phyloP scores from a whole-genome alignment of 345 rosid genomes.

The Raphanus sativus region DNA sequence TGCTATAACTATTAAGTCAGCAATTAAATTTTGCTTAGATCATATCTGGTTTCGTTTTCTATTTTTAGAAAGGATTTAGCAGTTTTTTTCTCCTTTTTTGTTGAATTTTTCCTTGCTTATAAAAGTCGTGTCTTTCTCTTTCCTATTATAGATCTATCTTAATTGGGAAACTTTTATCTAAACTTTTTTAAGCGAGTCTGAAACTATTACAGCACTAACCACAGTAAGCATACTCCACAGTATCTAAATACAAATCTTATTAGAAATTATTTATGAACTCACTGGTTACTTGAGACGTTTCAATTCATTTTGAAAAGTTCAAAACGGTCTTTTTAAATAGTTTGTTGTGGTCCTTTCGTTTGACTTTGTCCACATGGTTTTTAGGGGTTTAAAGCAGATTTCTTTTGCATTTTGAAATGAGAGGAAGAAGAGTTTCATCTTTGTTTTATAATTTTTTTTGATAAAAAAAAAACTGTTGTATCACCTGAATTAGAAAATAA shows the following conservation, averaged over 20 bases:
- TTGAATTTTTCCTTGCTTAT: not conserved
- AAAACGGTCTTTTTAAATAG: not conserved
- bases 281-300: not conserved
- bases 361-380: slow-evolving; percentile 6
- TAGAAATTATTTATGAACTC: not conserved
- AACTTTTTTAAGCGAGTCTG: not conserved
- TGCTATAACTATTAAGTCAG: slow-evolving; percentile 7
- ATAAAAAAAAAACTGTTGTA: not conserved
- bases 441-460: not conserved
- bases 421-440: not conserved
- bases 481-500: not conserved
- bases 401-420: not conserved
- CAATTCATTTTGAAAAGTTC: not conserved
- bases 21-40: slow-evolving; percentile 7
- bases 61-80: not conserved
- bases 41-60: not conserved
- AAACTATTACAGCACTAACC: not conserved
- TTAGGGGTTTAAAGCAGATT: not conserved
- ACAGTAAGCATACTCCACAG: not conserved
- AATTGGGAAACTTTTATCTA: not conserved
- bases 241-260: not conserved
- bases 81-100: not conserved
- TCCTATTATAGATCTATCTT: not conserved
- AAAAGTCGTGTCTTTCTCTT: not conserved
- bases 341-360: slow-evolving; percentile 19